Base-by-base conservation (phyloP, 2,329 filamentous ascomycete genomes). In the Aciculosporium take region DNA sequence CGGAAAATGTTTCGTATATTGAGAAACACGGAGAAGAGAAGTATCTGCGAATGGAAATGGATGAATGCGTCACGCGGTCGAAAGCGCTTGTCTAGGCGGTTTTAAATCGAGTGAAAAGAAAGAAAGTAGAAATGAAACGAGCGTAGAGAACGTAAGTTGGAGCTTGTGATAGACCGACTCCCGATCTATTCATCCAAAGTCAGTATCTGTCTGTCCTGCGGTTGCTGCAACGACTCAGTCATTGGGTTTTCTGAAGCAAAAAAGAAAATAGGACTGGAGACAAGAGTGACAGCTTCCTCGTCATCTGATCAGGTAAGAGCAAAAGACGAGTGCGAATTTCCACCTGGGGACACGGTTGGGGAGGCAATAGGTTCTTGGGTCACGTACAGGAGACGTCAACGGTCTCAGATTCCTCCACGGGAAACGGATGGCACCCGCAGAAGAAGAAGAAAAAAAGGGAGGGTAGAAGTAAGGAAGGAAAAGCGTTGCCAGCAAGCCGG, bases 311-410 rank as follows among this genome's bases (percentile, higher is more conserved):
- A 25, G n/a, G 7, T n/a, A 9, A 25, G 7, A 12, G 12, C 25
- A 10, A 25, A 5, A 39, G 8, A 20, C 5, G n/a, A 39, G 15
- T 10, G 20, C 13, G 18, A 12, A 31, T 15, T 20, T n/a, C 7
- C 28, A 18, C 8, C 1, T 18, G n/a, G 12, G 15, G 20, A 21
- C 6, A 39, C 25, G 18, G n/a, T 6, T 7, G 12, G 2, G 10
- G 27, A 21, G 17, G 10, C 6, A n/a, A 10, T 18, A 10, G 25
- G 28, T 29, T 37, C 28, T 40, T 37, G 37, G 24, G 23, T 29
- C 24, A 43, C 40, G 20, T 45, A 45, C 43, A 31, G 13, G 36
- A 42, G 32, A 43, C 31, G 29, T 10, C 23, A 37, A 29, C 20
- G 21, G 33, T 40, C 37, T 45, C 40, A 35, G 35, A 39, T 36